Evolutionary conservation across 345 rosid genomes (phyloP).

Genomic region (Hibiscus syriacus): DNA sequence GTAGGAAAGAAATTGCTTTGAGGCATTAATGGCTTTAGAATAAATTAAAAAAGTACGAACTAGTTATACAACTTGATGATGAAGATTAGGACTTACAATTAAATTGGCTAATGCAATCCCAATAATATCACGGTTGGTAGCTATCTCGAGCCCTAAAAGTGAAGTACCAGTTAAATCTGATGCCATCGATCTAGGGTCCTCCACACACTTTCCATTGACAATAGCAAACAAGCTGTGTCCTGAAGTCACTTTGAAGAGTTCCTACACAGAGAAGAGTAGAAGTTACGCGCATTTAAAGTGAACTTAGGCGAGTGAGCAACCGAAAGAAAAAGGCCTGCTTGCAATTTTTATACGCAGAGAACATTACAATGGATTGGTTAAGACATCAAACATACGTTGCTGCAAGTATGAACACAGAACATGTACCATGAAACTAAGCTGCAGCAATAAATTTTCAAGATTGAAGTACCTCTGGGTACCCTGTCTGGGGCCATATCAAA

Average conservation of each 20-base stretch:
- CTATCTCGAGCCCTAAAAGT: conserved; percentile 16
- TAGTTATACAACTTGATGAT: not conserved
- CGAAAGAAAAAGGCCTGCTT: not conserved
- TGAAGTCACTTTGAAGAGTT: conserved; percentile 41
- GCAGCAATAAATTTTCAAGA: not conserved
- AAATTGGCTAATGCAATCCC: too few relatives aligned
- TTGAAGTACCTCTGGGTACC: conserved; percentile 59
- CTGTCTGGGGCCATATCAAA: conserved; percentile 87
- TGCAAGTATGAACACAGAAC: not conserved
- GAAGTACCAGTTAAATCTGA: conserved; percentile 77
- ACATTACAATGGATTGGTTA: not conserved
- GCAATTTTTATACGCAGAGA: not conserved
- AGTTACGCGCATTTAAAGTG: not conserved
- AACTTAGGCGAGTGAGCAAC: not conserved
- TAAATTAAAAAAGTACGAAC: not conserved
- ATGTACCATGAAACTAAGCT: not conserved
- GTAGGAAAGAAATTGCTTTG: not conserved
- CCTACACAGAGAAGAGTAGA: conserved; percentile 29
- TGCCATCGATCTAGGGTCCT: conserved; percentile 83
- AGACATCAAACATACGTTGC: not conserved
- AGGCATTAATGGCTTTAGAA: not conserved
- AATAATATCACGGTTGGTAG: too few relatives aligned
- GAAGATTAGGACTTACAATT: not conserved
- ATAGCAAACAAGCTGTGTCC: conserved; percentile 57
- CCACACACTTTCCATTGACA: conserved; percentile 82